Evolutionary conservation across 225 moss, liverwort and hornwort genomes (phyloP).

Genomic region (Neckera pumila): DNA sequence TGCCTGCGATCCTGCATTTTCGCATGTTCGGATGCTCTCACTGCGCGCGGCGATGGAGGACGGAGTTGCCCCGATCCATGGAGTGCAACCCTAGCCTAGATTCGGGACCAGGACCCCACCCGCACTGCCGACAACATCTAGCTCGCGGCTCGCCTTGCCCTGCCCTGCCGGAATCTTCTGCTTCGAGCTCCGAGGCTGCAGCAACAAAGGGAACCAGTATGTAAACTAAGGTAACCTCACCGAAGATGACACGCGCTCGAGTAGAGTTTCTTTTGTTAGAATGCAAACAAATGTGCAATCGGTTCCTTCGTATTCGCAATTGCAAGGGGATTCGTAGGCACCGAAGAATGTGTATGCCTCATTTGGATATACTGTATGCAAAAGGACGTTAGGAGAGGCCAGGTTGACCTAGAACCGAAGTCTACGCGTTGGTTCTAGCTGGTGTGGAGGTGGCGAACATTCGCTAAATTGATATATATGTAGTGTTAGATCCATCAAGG

Average conservation of each 20-base stretch:
- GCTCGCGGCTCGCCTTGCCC: too few relatives aligned
- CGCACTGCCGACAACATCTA: neutral
- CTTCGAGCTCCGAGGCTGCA: neutral
- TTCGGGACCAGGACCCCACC: conserved; percentile 11
- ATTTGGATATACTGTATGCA: neutral
- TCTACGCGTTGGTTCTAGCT: neutral
- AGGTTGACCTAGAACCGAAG: neutral
- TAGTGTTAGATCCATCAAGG: neutral
- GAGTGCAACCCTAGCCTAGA: conserved; percentile 5
- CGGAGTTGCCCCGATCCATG: neutral
- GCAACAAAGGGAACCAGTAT: neutral
- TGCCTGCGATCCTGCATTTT: neutral
- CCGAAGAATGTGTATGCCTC: too few relatives aligned
- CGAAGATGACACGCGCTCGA: neutral
- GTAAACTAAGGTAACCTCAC: neutral
- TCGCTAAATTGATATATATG: neutral
- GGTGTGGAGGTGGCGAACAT: neutral
- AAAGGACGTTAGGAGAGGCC: neutral
- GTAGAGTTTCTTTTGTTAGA: neutral
- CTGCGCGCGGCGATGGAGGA: neutral
- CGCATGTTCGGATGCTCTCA: neutral
- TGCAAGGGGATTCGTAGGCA: neutral
- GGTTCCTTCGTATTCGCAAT: neutral
- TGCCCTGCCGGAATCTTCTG: neutral
- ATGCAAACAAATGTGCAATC: neutral